These are phyloP conservation scores for Podila epicladia DNA, from an alignment of 192 early-diverging fungal genomes.

Conservation along the genomic window DNA sequence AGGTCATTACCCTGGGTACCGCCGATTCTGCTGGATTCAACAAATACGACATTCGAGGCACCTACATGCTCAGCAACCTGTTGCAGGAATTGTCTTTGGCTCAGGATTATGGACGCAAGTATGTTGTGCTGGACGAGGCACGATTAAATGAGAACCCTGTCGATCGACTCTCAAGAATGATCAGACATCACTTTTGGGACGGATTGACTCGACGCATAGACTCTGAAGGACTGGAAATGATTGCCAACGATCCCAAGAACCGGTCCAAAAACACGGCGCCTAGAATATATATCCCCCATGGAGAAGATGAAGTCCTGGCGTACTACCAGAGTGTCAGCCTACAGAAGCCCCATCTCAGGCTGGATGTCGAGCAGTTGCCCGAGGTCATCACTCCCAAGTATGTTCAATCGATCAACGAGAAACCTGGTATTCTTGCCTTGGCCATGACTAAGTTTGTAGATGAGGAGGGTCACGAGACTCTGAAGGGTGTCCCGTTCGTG, in stretches of 20 bases:
- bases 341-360: constrained; percentile 70
- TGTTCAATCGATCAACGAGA: constrained; percentile 90
- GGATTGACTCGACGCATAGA: constrained; percentile 91
- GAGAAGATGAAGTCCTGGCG: constrained; percentile 75
- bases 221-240: constrained; percentile 85
- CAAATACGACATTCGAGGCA: constrained; percentile 92
- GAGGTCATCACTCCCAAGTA: constrained; percentile 87
- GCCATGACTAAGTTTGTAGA: constrained; percentile 66
- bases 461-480: constrained; percentile 57
- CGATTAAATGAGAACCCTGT: constrained; percentile 95
- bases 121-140: constrained; percentile 90
- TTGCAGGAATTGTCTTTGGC: constrained; percentile 96
- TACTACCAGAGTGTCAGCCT: constrained; percentile 83
- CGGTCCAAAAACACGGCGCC: constrained; percentile 75
- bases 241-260: constrained; percentile 95
- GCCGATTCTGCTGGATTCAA: constrained; percentile 86
- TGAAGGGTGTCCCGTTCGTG: constrained; percentile 90
- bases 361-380: constrained; percentile 87
- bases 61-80: constrained; percentile 94
- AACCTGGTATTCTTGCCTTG: constrained; percentile 91
- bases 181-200: constrained; percentile 96
- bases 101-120: constrained; percentile 83
- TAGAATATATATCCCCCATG: constrained; percentile 92
- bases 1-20: constrained; percentile 86
- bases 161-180: constrained; percentile 88